Base-by-base conservation (phyloP, 1,284 basidiomycete genomes). In the Rhodofomes roseus region DNA sequence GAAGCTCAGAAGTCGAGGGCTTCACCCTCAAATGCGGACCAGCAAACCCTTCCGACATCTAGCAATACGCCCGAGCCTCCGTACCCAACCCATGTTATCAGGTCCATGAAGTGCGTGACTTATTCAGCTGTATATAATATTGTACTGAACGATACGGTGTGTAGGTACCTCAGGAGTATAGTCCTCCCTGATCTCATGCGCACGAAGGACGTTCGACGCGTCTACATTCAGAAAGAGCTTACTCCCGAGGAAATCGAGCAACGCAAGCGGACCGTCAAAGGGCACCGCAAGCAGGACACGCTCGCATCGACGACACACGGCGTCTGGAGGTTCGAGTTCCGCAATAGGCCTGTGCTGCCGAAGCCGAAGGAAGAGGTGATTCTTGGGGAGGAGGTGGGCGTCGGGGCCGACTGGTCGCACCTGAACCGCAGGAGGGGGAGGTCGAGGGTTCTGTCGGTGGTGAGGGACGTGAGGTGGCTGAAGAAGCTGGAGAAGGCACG, bases 101-200 rank as follows among this genome's bases (percentile, higher is more conserved):
- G 78, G 22, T 87, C 85, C 7, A 71, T 84, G 56, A 76, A 69
- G 85, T 82, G 61, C 48, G 78, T 70, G n/a, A 36, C 23, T 44
- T 16, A 14, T 22, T 29, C 16, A 46, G 37, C 22, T 20, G 5
- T 43, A 18, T 44, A 44, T 54, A 20, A 48, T n/a, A 31, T 41
- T 31, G 20, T 34, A 12, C 54, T 27, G 48, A 25, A 12, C 31
- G 22, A 16, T 31, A 44, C 2, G 39, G 3, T 53, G 11, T 23
- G 20, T 62, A 89, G 87, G 25, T 86, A 85, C 65, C 70, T 89
- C 23, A 89, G 88, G 69, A 73, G 68, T 46, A 66, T 73, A n/a
- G 72, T 87, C 6, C 75, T 87, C 1, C 79, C 78, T 1, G 72
- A 79, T 12, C 73, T 87, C 39, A 57, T 56, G 18, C 31, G 54